Conservation (phyloP, 768 basidiomycete species). For the Rhodosporidiobolus sp. region DNA sequence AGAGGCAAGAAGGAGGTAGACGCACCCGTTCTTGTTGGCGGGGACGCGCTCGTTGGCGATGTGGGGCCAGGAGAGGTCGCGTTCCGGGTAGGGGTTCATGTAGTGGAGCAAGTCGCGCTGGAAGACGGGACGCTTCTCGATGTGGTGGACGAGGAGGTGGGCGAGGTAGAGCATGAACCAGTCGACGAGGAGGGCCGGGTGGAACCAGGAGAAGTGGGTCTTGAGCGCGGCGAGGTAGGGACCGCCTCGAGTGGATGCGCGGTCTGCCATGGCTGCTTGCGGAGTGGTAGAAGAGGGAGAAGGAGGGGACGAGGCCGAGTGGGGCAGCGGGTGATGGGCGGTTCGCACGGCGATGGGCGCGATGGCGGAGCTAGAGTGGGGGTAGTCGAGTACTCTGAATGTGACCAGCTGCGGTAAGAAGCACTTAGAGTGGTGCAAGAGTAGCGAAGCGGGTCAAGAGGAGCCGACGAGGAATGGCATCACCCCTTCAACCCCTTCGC, state of each 20-base stretch:
- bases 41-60: slow-evolving; percentile 12
- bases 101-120: slow-evolving; percentile 18
- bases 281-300: not conserved
- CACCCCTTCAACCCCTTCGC: too few relatives aligned
- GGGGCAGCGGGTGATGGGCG: not conserved
- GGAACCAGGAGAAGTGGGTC: not conserved
- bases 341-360: too few relatives aligned
- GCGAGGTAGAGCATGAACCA: slow-evolving; percentile 21
- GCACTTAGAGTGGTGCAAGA: too few relatives aligned
- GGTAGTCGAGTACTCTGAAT: too few relatives aligned
- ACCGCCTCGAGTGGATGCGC: not conserved
- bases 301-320: not conserved
- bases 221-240: not conserved
- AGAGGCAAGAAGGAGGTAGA: too few relatives aligned
- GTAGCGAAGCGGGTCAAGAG: too few relatives aligned
- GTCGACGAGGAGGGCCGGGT: slow-evolving; percentile 29
- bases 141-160: not conserved
- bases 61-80: slow-evolving; percentile 5
- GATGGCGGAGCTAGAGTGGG: not conserved
- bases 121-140: slow-evolving; percentile 24
- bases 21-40: not conserved
- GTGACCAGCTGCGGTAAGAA: too few relatives aligned
- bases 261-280: not conserved
- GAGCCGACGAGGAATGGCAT: too few relatives aligned
- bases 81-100: slow-evolving; percentile 11